Percentiles rank a stretch among this genome's conserved stretches.
Conservation (phyloP, 2,329 filamentous ascomycete species). For the Ophiosphaerella korrae region DNA sequence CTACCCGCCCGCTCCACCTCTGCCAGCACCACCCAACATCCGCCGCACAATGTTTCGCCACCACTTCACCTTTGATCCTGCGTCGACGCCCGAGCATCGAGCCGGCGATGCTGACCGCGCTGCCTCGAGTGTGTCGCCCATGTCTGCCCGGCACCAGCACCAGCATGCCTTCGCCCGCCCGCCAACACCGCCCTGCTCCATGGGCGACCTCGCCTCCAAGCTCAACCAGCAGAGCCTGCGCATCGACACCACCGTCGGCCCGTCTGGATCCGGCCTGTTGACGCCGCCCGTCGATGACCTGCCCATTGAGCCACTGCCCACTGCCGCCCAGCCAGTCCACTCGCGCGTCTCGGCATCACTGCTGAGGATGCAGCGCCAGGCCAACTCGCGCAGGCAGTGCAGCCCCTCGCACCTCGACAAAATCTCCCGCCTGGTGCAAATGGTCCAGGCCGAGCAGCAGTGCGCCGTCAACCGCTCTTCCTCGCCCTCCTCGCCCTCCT, state of each 20-base stretch:
- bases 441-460: constrained; percentile 52
- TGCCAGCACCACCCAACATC: neutral
- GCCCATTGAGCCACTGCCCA: constrained; percentile 12
- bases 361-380: constrained; percentile 49
- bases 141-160: constrained; percentile 9
- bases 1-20: too few species aligned
- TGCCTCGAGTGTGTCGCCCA: constrained; percentile 40
- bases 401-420: constrained; percentile 46
- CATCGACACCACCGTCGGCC: constrained; percentile 25
- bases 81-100: constrained; percentile 35
- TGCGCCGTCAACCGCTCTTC: constrained; percentile 45
- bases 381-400: constrained; percentile 49
- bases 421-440: constrained; percentile 49
- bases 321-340: constrained; percentile 25
- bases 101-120: constrained; percentile 35
- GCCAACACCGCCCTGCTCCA: constrained; percentile 39
- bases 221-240: constrained; percentile 42
- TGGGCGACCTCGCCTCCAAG: constrained; percentile 42
- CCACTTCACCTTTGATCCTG: constrained; percentile 47
- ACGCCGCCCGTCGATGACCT: constrained; percentile 33
- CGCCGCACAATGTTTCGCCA: constrained; percentile 40
- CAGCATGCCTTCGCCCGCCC: constrained; percentile 16
- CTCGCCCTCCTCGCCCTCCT: too few species aligned
- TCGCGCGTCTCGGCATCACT: constrained; percentile 44
- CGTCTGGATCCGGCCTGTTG: constrained; percentile 20